Evolutionary conservation across 805 yeast genomes (phyloP).

Genomic region (Saturnispora saitoi): DNA sequence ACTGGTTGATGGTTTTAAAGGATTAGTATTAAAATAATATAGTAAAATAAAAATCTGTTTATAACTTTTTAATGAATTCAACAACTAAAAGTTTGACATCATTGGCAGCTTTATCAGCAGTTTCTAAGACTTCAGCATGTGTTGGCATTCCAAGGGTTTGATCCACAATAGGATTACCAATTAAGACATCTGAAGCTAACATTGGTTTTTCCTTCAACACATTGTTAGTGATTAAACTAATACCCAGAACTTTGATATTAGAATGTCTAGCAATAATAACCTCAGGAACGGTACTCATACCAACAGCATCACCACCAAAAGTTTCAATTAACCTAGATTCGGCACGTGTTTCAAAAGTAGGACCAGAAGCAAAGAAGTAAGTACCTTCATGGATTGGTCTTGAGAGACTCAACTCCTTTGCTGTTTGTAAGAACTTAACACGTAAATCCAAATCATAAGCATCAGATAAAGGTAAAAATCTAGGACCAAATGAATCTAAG

Average conservation of each 20-base stretch:
- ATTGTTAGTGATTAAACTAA: slow-evolving; percentile 79
- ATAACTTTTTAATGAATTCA: slow-evolving; percentile 36
- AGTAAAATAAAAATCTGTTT: background rate
- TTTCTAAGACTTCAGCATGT: slow-evolving; percentile 85
- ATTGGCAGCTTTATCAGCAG: slow-evolving; percentile 68
- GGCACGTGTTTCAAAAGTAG: slow-evolving; percentile 88
- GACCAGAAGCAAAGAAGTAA: slow-evolving; percentile 82
- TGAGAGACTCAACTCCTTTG: slow-evolving; percentile 34
- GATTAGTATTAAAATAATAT: background rate
- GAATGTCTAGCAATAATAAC: slow-evolving; percentile 87
- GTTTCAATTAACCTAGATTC: slow-evolving; percentile 68
- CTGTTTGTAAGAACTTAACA: slow-evolving; percentile 46
- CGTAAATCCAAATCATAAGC: slow-evolving; percentile 78
- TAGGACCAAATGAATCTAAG: slow-evolving; percentile 68
- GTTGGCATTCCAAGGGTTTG: slow-evolving; percentile 70
- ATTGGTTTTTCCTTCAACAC: slow-evolving; percentile 66
- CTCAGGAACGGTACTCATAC: slow-evolving; percentile 98
- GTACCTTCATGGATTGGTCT: slow-evolving; percentile 80
- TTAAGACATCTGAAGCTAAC: slow-evolving; percentile 44
- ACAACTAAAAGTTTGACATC: slow-evolving; percentile 71
- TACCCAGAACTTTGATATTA: slow-evolving; percentile 73
- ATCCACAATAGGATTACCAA: slow-evolving; percentile 22
- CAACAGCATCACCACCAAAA: slow-evolving; percentile 89
- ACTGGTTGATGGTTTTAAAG: background rate
- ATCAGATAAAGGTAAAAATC: slow-evolving; percentile 83